Evolutionary conservation across 2,329 filamentous ascomycete genomes (phyloP).

Genomic region (Claviceps sp.): DNA sequence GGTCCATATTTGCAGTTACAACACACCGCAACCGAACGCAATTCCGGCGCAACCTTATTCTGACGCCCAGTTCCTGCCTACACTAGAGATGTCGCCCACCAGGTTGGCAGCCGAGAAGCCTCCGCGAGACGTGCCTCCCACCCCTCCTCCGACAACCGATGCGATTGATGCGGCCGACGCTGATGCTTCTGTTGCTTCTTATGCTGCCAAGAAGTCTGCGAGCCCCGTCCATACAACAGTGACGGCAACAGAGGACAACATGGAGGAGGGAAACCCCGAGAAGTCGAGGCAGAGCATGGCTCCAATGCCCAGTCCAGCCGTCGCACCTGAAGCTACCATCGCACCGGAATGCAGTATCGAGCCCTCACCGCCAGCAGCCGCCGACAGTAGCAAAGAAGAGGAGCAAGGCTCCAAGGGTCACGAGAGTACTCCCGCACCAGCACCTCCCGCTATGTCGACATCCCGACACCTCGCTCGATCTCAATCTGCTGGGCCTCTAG

Average conservation of each 20-base stretch:
- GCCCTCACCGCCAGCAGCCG: neutral
- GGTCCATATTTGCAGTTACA: constrained; percentile 23
- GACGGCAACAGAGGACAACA: neutral
- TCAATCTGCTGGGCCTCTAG: constrained; percentile 24
- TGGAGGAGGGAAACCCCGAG: neutral
- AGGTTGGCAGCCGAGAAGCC: constrained; percentile 11
- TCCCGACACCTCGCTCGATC: constrained; percentile 20
- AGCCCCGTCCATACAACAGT: constrained; percentile 12
- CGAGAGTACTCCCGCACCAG: neutral
- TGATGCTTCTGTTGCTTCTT: too few relatives aligned
- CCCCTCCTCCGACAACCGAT: constrained; percentile 27
- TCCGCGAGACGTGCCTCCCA: constrained; percentile 18
- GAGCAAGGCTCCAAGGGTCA: neutral
- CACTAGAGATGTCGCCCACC: constrained; percentile 11
- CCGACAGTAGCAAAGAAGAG: neutral
- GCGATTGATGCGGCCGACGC: constrained; percentile 4
- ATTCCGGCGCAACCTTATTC: constrained; percentile 1
- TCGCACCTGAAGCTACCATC: neutral
- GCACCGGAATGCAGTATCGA: neutral
- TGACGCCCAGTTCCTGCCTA: constrained; percentile 14
- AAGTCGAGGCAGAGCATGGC: neutral
- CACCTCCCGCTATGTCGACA: neutral
- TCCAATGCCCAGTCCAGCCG: constrained; percentile 4
- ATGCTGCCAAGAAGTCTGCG: constrained; percentile 15
- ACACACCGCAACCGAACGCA: constrained; percentile 12